Conservation (phyloP, 805 yeast genomes). For the Candida tibetensis region DNA sequence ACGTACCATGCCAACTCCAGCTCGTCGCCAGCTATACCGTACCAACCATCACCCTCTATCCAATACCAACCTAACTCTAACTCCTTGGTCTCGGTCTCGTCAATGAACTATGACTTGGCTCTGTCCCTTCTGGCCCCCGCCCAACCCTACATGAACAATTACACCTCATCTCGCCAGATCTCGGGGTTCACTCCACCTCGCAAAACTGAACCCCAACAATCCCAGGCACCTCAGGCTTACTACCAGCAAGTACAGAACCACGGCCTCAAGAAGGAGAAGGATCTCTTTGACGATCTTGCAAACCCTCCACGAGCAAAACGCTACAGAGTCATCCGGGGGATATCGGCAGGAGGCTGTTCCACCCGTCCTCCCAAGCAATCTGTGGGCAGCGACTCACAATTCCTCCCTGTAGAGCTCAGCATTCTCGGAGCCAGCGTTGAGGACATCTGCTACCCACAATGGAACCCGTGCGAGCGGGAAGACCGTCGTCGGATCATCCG, state of each 20-base stretch:
- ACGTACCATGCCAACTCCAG: background rate
- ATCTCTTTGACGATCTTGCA: background rate
- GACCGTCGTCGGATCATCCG: slow-evolving; percentile 59
- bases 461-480: slow-evolving; percentile 44
- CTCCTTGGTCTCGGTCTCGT: slow-evolving; percentile 1
- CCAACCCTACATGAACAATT: slow-evolving; percentile 2
- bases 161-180: slow-evolving; percentile 1
- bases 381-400: slow-evolving; percentile 25
- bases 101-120: slow-evolving; percentile 2
- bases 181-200: too few relatives aligned
- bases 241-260: background rate
- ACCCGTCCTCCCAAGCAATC: slow-evolving; percentile 52
- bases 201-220: background rate
- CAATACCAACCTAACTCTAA: background rate
- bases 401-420: slow-evolving; percentile 48
- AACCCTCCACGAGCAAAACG: slow-evolving; percentile 11
- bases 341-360: slow-evolving; percentile 56
- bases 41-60: background rate
- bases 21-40: background rate
- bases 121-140: background rate
- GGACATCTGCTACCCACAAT: slow-evolving; percentile 50
- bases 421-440: slow-evolving; percentile 44
- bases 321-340: slow-evolving; percentile 52
- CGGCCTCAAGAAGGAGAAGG: slow-evolving; percentile 1
- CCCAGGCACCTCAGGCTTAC: slow-evolving; percentile 1